Percentiles rank a stretch among this genome's conserved stretches.
Conservation (phyloP, 2,329 filamentous ascomycete genomes). For the Colletotrichum salicis region DNA sequence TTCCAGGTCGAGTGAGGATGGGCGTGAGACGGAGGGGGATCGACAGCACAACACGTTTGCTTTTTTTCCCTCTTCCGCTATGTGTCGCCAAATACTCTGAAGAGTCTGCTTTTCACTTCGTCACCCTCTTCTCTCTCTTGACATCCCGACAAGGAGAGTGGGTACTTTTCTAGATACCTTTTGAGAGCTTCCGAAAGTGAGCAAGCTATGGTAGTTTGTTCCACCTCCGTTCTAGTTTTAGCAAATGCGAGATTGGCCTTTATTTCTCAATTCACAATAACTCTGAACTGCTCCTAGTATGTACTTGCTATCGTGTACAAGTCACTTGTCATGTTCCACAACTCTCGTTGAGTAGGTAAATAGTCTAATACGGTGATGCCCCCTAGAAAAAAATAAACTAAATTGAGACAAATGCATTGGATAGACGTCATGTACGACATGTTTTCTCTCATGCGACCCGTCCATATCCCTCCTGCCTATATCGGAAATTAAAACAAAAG, state of each 20-base stretch:
- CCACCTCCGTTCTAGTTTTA: background rate
- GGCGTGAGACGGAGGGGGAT: background rate
- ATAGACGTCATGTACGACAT: background rate
- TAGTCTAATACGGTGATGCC: conserved; percentile 20
- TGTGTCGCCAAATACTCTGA: background rate
- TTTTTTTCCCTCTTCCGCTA: background rate
- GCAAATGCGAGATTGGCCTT: background rate
- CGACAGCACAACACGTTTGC: conserved; percentile 8
- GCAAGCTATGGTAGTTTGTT: background rate
- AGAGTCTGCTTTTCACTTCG: background rate
- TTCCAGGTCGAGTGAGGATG: background rate
- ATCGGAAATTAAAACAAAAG: background rate
- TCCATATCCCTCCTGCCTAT: background rate
- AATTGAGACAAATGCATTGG: conserved; percentile 1
- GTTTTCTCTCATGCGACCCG: background rate
- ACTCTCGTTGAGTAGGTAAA: conserved; percentile 12
- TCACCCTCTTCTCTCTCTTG: background rate
- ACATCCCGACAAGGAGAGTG: background rate
- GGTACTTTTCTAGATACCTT: background rate
- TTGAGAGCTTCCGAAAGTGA: conserved; percentile 9
- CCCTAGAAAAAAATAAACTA: background rate
- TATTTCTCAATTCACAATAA: too few relatives aligned
- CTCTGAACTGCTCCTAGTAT: background rate
- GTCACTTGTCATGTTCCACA: background rate
- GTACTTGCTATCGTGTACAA: background rate